Conservation (phyloP, 1,284 basidiomycete species). For the Omphalotus olearius region DNA sequence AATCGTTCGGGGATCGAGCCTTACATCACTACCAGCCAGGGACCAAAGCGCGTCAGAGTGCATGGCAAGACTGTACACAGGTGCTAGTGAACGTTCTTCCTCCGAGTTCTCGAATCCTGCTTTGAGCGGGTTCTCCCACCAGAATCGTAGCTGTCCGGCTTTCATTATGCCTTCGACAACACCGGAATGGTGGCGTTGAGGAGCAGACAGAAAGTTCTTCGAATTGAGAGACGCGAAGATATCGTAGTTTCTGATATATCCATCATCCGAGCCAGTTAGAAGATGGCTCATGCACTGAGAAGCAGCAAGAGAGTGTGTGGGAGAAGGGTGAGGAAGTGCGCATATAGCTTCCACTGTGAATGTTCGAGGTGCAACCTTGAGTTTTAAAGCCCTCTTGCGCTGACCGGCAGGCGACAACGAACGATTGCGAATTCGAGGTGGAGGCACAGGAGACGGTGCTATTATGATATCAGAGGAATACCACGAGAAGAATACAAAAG, state of each 20-base stretch:
- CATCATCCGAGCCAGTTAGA: slow-evolving; percentile 90
- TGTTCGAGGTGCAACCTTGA: slow-evolving; percentile 42
- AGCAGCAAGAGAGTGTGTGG: slow-evolving; percentile 83
- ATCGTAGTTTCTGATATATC: slow-evolving; percentile 92
- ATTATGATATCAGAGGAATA: slow-evolving; percentile 4
- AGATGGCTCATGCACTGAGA: slow-evolving; percentile 88
- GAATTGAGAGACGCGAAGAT: slow-evolving; percentile 87
- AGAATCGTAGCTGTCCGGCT: slow-evolving; percentile 80
- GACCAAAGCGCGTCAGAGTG: slow-evolving; percentile 91
- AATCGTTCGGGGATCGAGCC: slow-evolving; percentile 10
- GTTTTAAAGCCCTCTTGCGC: slow-evolving; percentile 40
- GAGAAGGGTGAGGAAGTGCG: slow-evolving; percentile 85
- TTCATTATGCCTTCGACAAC: slow-evolving; percentile 93
- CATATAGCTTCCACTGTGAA: slow-evolving; percentile 92
- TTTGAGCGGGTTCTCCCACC: slow-evolving; percentile 78
- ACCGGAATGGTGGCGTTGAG: slow-evolving; percentile 84
- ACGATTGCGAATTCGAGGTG: slow-evolving; percentile 38
- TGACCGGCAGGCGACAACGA: slow-evolving; percentile 61
- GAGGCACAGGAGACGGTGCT: slow-evolving; percentile 23
- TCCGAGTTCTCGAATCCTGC: slow-evolving; percentile 28
- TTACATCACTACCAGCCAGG: slow-evolving; percentile 74
- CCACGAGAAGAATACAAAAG: neutral
- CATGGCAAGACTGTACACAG: slow-evolving; percentile 85
- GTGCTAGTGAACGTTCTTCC: slow-evolving; percentile 52
- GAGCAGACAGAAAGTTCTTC: slow-evolving; percentile 83